These are phyloP conservation scores for Aristolochia contorta DNA, from an alignment of 164 flowering plant species.

Conservation along the genomic window DNA sequence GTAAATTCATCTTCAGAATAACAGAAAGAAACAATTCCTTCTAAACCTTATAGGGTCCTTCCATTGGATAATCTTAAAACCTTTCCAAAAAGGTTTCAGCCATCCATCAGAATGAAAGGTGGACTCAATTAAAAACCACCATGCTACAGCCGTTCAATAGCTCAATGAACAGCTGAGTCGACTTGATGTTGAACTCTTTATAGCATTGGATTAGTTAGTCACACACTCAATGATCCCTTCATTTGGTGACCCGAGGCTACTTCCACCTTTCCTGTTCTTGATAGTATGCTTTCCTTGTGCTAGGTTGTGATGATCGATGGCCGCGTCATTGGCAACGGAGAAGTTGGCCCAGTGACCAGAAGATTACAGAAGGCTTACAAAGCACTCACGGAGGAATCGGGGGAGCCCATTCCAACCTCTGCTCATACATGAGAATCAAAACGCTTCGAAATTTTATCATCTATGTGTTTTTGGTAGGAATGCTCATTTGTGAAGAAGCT, in stretches of 20 bases:
- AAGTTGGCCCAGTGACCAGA: slow-evolving; percentile 77
- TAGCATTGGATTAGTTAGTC: background rate
- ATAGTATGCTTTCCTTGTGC: background rate
- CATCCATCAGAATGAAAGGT: background rate
- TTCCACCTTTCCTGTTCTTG: background rate
- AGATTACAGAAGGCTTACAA: slow-evolving; percentile 59
- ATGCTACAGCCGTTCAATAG: background rate
- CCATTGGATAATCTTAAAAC: background rate
- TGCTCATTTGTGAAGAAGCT: too few relatives aligned
- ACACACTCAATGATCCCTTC: background rate
- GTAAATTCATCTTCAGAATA: slow-evolving; percentile 30
- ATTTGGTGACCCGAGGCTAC: background rate
- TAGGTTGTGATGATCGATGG: slow-evolving; percentile 86
- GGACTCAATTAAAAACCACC: background rate
- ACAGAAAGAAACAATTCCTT: background rate
- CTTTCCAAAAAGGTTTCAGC: background rate
- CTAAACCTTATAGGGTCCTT: background rate
- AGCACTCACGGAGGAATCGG: slow-evolving; percentile 44
- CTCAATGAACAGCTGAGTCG: background rate
- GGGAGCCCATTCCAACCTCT: slow-evolving; percentile 57
- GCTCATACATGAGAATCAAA: background rate
- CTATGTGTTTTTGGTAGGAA: too few relatives aligned
- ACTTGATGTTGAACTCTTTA: too few relatives aligned
- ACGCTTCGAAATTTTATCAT: too few relatives aligned
- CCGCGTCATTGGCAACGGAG: slow-evolving; percentile 68